Evolutionary conservation across 805 yeast genomes (phyloP).

Genomic region (Candida bentonensis): DNA sequence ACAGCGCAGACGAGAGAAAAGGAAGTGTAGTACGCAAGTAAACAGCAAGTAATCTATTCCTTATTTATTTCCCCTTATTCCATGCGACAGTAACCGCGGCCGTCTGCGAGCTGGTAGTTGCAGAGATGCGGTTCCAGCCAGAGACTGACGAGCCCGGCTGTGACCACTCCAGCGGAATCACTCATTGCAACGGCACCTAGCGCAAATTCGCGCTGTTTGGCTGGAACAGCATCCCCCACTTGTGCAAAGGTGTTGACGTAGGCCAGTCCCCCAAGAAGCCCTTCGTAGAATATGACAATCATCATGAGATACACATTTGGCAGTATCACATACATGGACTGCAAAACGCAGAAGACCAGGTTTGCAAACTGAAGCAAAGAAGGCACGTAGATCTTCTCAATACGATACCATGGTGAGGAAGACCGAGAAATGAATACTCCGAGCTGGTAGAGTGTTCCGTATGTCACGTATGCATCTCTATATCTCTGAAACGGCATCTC

Average conservation of each 20-base stretch:
- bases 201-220: slow-evolving; percentile 54
- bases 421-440: slow-evolving; percentile 91
- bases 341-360: slow-evolving; percentile 41
- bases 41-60: background rate
- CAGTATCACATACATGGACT: slow-evolving; percentile 46
- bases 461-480: slow-evolving; percentile 82
- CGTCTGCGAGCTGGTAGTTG: slow-evolving; percentile 49
- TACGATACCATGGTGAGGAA: slow-evolving; percentile 51
- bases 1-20: too few species aligned
- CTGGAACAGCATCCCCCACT: slow-evolving; percentile 45
- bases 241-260: slow-evolving; percentile 79
- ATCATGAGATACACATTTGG: slow-evolving; percentile 50
- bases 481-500: slow-evolving; percentile 54
- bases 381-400: slow-evolving; percentile 44
- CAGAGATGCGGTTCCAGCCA: slow-evolving; percentile 66
- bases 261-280: slow-evolving; percentile 79
- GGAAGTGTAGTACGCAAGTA: too few species aligned
- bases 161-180: slow-evolving; percentile 70
- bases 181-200: slow-evolving; percentile 76
- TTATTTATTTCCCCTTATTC: slow-evolving; percentile 12
- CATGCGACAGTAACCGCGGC: slow-evolving; percentile 66
- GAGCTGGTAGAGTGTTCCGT: slow-evolving; percentile 77
- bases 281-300: slow-evolving; percentile 61
- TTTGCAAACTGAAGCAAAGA: slow-evolving; percentile 57
- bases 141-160: slow-evolving; percentile 67